Base-by-base conservation (phyloP, 768 basidiomycete genomes). In the Heimioporus sp. region DNA sequence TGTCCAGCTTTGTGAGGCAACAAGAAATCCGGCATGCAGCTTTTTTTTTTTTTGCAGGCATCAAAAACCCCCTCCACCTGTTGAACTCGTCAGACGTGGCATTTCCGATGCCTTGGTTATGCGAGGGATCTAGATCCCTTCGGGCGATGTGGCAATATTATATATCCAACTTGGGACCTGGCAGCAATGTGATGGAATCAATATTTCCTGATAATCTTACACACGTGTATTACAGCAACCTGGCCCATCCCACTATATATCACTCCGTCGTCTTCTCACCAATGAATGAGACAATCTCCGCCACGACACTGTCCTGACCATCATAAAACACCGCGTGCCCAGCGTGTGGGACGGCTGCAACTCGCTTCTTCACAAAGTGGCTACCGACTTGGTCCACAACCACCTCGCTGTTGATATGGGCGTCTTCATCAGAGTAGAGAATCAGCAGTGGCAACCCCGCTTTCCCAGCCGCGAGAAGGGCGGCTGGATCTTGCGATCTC, bases 211-310 rank as follows among this genome's bases (percentile, higher is more conserved):
- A 39, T 16, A 11, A 36, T 36, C 20, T 15, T 30, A 24, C 13
- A n/a, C 6, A 2, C 17, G 21, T 30, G n/a, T 31, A 24, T 24
- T 38, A 46, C 24, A 37, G 10, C 17, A 38, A 28, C 3, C 24
- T 28, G 24, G 24, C 12, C 12, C 9, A 38, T 13, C 17, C n/a
- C 7, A 28, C 24, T 28, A 28, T 28, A 28, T 28, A 10, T 4
- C 20, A 28, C n/a, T 30, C 37, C 12, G 13, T 16, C 11, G 7
- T 20, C 16, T 53, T 38, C 16, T 42, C 47, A n/a, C 42, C 37
- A 15, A 53, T n/a, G n/a, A 44, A 44, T 15, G 37, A 32, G 34
- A 53, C 40, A 19, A 53, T 49, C 43, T 53, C 52, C 10, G 37
- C 13, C 37, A 50, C 48, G 19, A 50, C 43, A 32, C 16, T 32